Percentiles rank a stretch among this genome's conserved stretches.
phyloP scores from a whole-genome alignment of 495 filamentous ascomycete species.

The Penicillium bialowiezense region DNA sequence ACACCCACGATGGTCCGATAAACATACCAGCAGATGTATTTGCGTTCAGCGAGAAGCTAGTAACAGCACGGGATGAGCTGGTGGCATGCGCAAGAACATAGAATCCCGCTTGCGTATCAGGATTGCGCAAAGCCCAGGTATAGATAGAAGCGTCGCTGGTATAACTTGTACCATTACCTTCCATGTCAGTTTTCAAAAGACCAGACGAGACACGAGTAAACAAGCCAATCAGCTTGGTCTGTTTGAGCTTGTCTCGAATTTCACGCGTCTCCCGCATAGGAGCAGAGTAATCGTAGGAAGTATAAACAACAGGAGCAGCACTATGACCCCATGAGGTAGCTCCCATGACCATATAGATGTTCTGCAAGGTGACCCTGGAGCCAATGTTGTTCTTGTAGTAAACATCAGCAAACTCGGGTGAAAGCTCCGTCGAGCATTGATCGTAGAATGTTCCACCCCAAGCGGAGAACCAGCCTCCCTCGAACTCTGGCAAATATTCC shows the following conservation, averaged over 20 bases:
- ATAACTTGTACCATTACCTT: conserved; percentile 57
- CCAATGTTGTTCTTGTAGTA: conserved; percentile 59
- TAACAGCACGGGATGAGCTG: conserved; percentile 50
- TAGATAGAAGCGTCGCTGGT: conserved; percentile 40
- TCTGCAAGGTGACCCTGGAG: conserved; percentile 46
- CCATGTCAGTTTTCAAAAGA: conserved; percentile 51
- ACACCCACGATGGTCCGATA: no score
- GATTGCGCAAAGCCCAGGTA: conserved; percentile 54
- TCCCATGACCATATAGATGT: conserved; percentile 56
- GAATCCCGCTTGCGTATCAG: conserved; percentile 54
- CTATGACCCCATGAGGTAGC: conserved; percentile 56
- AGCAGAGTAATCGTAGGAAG: conserved; percentile 47
- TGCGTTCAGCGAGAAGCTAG: conserved; percentile 56
- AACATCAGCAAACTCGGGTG: conserved; percentile 51
- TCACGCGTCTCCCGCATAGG: conserved; percentile 44
- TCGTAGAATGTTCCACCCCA: conserved; percentile 54
- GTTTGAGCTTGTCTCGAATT: conserved; percentile 43
- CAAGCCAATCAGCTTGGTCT: conserved; percentile 54
- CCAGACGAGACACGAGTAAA: conserved; percentile 55
- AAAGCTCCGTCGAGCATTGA: conserved; percentile 41
- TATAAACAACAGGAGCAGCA: conserved; percentile 49
- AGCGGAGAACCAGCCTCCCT: conserved; percentile 51
- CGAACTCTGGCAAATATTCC: conserved; percentile 50
- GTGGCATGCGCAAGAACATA: conserved; percentile 59
- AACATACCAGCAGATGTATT: conserved; percentile 53